A percentile compares a stretch with the other conserved stretches of the same genome.
Evolutionary conservation across 805 yeast genomes (phyloP).

Genomic region (Brettanomyces anomalus): DNA sequence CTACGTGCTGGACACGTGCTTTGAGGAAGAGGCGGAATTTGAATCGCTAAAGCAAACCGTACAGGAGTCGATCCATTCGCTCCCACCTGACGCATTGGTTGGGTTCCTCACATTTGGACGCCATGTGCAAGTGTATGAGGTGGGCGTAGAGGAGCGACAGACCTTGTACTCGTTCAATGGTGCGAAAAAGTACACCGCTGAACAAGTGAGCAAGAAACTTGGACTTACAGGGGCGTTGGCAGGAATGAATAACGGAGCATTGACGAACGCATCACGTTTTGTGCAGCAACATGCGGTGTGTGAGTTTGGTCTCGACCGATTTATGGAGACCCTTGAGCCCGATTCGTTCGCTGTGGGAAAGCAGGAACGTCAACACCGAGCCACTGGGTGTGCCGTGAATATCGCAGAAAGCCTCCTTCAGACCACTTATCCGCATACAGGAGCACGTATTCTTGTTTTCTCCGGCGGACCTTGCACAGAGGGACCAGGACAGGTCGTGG

Average conservation of each 20-base stretch:
- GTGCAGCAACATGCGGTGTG: conserved; percentile 38
- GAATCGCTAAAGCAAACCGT: conserved; percentile 43
- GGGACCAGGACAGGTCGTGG: conserved; percentile 58
- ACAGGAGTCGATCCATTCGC: conserved; percentile 28
- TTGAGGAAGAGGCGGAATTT: conserved; percentile 39
- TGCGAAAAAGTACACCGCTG: conserved; percentile 37
- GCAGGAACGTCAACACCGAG: conserved; percentile 40
- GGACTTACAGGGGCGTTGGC: conserved; percentile 30
- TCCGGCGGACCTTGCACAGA: conserved; percentile 57
- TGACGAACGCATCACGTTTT: conserved; percentile 26
- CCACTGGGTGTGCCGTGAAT: conserved; percentile 54
- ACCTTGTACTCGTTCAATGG: conserved; percentile 47
- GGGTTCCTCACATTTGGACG: conserved; percentile 55
- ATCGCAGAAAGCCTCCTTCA: conserved; percentile 33
- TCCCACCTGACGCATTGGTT: conserved; percentile 48
- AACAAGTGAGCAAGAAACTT: conserved; percentile 36
- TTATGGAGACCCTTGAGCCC: conserved; percentile 38
- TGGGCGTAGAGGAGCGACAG: conserved; percentile 27
- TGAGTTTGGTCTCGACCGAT: conserved; percentile 40
- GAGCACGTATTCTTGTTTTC: conserved; percentile 46
- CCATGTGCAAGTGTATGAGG: conserved; percentile 49
- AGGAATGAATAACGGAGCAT: conserved; percentile 14
- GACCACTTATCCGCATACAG: conserved; percentile 35
- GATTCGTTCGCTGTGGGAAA: conserved; percentile 41
- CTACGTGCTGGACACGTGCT: conserved; percentile 49